phyloP scores from a whole-genome alignment of 208 protist species.

The Borovskyia barvae region DNA sequence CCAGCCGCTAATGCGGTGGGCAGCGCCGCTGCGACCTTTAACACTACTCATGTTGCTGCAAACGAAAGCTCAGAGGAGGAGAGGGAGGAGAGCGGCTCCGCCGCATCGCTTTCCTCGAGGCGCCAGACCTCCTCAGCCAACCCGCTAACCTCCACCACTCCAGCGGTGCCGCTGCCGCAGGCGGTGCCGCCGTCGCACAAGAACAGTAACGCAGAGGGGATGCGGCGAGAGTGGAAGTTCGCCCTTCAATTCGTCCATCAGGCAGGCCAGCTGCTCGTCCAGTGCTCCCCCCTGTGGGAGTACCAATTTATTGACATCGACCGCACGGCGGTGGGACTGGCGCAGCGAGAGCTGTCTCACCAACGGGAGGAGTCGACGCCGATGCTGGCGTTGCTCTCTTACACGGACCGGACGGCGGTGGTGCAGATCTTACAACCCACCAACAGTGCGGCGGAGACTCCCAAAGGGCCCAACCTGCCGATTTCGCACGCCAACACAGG shows the following conservation, averaged over 20 bases:
- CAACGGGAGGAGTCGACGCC: background rate
- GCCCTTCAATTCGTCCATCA: slow-evolving; percentile 66
- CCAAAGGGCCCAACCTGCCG: too few species aligned
- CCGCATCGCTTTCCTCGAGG: background rate
- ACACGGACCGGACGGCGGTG: slow-evolving; percentile 60
- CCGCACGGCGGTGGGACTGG: slow-evolving; percentile 21
- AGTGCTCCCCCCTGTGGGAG: slow-evolving; percentile 78
- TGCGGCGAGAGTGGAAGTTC: slow-evolving; percentile 91
- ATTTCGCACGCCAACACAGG: too few species aligned
- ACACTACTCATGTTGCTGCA: background rate
- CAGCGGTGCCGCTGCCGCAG: background rate
- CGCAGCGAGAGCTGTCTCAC: slow-evolving; percentile 8
- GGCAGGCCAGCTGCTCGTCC: slow-evolving; percentile 61
- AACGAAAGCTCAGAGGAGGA: slow-evolving; percentile 1
- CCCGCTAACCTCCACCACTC: background rate
- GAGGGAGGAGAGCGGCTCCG: background rate
- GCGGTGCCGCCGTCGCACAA: background rate
- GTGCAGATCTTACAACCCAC: too few species aligned
- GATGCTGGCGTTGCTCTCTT: slow-evolving; percentile 45
- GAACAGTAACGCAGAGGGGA: slow-evolving; percentile 39
- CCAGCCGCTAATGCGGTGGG: background rate
- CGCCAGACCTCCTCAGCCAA: background rate
- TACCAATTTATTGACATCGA: slow-evolving; percentile 80
- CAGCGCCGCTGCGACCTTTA: background rate
- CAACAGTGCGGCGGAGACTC: too few species aligned